Evolutionary conservation across 345 rosid species (phyloP).

Genomic region (Eucalyptus curtisii): DNA sequence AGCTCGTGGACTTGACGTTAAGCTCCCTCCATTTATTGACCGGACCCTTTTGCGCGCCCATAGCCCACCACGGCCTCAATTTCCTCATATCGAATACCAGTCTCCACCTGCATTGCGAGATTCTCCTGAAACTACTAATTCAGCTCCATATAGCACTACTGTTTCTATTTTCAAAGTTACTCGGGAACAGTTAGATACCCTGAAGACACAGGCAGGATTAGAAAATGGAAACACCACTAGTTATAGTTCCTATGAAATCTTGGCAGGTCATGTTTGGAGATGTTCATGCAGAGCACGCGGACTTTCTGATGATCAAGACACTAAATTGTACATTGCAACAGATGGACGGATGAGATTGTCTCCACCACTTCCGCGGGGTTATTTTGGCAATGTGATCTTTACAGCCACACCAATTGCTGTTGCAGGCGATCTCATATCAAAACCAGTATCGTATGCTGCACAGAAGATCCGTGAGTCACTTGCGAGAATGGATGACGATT

Average conservation of each 20-base stretch:
- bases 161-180: constrained; percentile 61
- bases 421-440: constrained; percentile 54
- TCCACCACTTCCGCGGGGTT: constrained; percentile 77
- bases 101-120: neutral
- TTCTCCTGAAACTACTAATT: neutral
- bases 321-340: constrained; percentile 73
- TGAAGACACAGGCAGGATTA: constrained; percentile 50
- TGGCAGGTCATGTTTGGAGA: constrained; percentile 90
- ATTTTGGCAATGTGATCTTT: constrained; percentile 86
- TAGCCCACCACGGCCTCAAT: constrained; percentile 74
- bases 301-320: constrained; percentile 49
- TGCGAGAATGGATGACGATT: constrained; percentile 69
- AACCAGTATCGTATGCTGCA: constrained; percentile 76
- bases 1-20: constrained; percentile 74
- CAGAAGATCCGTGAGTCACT: constrained; percentile 53
- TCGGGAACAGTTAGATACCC: constrained; percentile 42
- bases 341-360: constrained; percentile 67
- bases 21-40: constrained; percentile 70
- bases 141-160: constrained; percentile 24
- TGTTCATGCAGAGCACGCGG: constrained; percentile 64
- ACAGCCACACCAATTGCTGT: constrained; percentile 65
- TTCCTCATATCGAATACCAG: constrained; percentile 55
- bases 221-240: constrained; percentile 50
- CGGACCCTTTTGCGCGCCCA: constrained; percentile 75
- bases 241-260: constrained; percentile 72